These are phyloP conservation scores for Saturnispora mendoncae DNA, from an alignment of 805 yeast species.

Conservation along the genomic window DNA sequence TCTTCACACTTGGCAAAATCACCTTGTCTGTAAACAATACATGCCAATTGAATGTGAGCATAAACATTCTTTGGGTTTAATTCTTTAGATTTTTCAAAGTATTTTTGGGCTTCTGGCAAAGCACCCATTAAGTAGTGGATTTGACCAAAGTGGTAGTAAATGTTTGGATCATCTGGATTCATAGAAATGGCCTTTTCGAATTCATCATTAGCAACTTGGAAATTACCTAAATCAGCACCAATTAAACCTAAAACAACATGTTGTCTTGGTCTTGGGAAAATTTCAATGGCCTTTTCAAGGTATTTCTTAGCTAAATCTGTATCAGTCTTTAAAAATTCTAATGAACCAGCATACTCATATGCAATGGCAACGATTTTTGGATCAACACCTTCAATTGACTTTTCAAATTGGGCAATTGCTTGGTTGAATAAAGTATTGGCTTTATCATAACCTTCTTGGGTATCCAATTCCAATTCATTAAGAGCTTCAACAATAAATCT, in stretches of 20 bases:
- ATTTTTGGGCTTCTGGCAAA: slow-evolving; percentile 57
- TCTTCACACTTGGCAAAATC: slow-evolving; percentile 50
- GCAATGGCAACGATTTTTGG: slow-evolving; percentile 54
- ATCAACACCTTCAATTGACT: slow-evolving; percentile 29
- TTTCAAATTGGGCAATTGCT: slow-evolving; percentile 39
- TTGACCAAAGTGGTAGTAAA: slow-evolving; percentile 93
- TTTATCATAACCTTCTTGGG: slow-evolving; percentile 50
- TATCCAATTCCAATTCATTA: slow-evolving; percentile 37
- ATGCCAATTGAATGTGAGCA: slow-evolving; percentile 87
- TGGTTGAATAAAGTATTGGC: slow-evolving; percentile 53
- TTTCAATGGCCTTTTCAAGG: slow-evolving; percentile 54
- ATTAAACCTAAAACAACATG: slow-evolving; percentile 76
- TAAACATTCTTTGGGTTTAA: slow-evolving; percentile 69
- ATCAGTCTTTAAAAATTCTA: slow-evolving; percentile 73
- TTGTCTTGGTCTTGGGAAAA: slow-evolving; percentile 72
- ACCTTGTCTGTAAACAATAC: slow-evolving; percentile 78
- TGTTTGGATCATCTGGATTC: slow-evolving; percentile 68
- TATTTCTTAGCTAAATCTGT: slow-evolving; percentile 54
- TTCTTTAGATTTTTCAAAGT: slow-evolving; percentile 69
- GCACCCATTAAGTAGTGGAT: slow-evolving; percentile 74
- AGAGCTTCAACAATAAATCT: slow-evolving; percentile 59
- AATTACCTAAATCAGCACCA: slow-evolving; percentile 68
- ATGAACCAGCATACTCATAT: slow-evolving; percentile 74
- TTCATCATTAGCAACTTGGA: slow-evolving; percentile 50
- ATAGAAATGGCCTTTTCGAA: slow-evolving; percentile 63